Percentiles rank a stretch among this genome's conserved stretches.
These are phyloP conservation scores for Pythium vanterpoolii DNA, from an alignment of 352 stramenopile species.

Conservation along the genomic window DNA sequence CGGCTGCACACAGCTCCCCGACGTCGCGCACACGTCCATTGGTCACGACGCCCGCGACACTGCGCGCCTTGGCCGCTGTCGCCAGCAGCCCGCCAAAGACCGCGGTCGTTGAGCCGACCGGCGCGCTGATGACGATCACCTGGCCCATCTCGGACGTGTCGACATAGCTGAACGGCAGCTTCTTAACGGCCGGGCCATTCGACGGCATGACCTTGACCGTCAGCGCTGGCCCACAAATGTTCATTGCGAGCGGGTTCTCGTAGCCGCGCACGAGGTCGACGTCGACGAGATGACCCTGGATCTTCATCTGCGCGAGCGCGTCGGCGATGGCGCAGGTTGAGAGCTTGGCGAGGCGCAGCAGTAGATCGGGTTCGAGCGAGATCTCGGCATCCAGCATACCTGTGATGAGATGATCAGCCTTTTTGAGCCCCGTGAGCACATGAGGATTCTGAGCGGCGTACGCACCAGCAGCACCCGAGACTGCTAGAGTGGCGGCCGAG, in stretches of 20 bases:
- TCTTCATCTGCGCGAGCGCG: constrained; percentile 70
- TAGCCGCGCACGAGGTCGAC: constrained; percentile 67
- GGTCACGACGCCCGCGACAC: constrained; percentile 62
- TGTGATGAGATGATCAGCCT: constrained; percentile 51
- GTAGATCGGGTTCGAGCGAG: constrained; percentile 53
- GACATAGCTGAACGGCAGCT: constrained; percentile 76
- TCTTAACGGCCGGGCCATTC: constrained; percentile 54
- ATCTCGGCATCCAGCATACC: constrained; percentile 70
- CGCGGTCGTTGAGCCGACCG: constrained; percentile 39
- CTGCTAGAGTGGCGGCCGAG: constrained; percentile 27
- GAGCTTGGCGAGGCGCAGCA: constrained; percentile 70
- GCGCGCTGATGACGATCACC: constrained; percentile 77
- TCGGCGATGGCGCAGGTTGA: constrained; percentile 81
- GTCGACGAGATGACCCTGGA: constrained; percentile 76
- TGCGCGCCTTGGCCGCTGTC: constrained; percentile 65
- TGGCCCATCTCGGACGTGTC: constrained; percentile 71
- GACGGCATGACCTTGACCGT: constrained; percentile 74
- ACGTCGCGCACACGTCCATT: constrained; percentile 75
- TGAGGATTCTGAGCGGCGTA: constrained; percentile 31
- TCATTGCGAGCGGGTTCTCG: constrained; percentile 46
- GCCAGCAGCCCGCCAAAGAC: constrained; percentile 76
- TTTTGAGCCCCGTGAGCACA: constrained; percentile 41
- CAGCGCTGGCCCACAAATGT: constrained; percentile 74
- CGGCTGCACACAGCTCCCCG: constrained; percentile 62
- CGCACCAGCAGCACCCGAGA: constrained; percentile 27